phyloP scores from a whole-genome alignment of 1,139 yeast species.

The Debaryomyces singareniensis region DNA sequence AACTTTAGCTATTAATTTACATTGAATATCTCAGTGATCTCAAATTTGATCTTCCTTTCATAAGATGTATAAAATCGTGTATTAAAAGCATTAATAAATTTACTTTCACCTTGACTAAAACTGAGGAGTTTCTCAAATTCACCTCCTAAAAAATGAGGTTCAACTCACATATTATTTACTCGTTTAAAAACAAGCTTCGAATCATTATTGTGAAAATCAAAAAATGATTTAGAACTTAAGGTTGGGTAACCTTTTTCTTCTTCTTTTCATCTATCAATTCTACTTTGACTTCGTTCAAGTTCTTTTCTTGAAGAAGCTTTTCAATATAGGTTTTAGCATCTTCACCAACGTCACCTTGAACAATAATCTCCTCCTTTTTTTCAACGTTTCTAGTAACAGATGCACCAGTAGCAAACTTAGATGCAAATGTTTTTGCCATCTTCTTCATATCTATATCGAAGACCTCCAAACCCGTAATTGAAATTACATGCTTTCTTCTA shows the following conservation, averaged over 20 bases:
- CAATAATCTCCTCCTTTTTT: slow-evolving; percentile 83
- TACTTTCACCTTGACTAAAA: too few relatives aligned
- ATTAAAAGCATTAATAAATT: too few relatives aligned
- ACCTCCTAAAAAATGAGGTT: too few relatives aligned
- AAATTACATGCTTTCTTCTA: slow-evolving; percentile 80
- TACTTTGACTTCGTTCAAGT: slow-evolving; percentile 76
- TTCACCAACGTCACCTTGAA: slow-evolving; percentile 94
- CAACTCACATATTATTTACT: too few relatives aligned
- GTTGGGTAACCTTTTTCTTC: slow-evolving; percentile 57
- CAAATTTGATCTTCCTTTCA: too few relatives aligned
- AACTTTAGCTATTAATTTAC: too few relatives aligned
- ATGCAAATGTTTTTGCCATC: slow-evolving; percentile 84
- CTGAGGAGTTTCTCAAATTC: too few relatives aligned
- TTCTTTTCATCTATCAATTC: slow-evolving; percentile 81
- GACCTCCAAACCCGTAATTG: slow-evolving; percentile 83
- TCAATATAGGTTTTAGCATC: slow-evolving; percentile 78
- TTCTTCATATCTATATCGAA: slow-evolving; percentile 87
- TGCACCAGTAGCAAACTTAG: slow-evolving; percentile 95
- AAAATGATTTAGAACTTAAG: too few relatives aligned
- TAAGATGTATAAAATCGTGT: too few relatives aligned
- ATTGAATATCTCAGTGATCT: too few relatives aligned
- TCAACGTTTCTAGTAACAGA: slow-evolving; percentile 90
- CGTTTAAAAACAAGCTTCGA: too few relatives aligned
- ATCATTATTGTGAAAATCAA: too few relatives aligned
- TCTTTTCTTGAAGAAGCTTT: slow-evolving; percentile 71